Percentiles rank a stretch among this genome's conserved stretches.
phyloP scores from a whole-genome alignment of 202 grass and related monocot species.

The Elaeis oleifera region DNA sequence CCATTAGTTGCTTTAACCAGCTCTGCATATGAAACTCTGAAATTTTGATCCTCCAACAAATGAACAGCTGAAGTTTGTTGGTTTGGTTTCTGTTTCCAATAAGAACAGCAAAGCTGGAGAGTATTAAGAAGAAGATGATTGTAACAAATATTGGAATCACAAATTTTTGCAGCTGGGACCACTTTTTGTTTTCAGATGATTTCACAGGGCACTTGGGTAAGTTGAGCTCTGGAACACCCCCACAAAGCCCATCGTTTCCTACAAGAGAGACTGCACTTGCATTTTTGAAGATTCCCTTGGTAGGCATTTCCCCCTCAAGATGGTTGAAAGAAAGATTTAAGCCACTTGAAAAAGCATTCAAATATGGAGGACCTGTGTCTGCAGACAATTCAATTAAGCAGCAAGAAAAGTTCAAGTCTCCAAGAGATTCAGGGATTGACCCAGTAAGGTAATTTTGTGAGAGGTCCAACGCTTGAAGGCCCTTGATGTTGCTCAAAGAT shows the following conservation, averaged over 20 bases:
- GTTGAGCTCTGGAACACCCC: conserved; percentile 2
- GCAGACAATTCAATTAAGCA: background rate
- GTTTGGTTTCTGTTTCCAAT: background rate
- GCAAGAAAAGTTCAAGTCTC: background rate
- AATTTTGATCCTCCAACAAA: background rate
- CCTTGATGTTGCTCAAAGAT: no score
- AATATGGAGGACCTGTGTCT: no score
- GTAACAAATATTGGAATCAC: background rate
- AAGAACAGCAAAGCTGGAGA: background rate
- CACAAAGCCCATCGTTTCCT: conserved; percentile 29
- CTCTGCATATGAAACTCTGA: background rate
- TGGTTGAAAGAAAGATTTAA: conserved; percentile 29
- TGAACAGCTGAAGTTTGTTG: background rate
- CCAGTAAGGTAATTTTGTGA: no score
- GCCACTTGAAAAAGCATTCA: no score
- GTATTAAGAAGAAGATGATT: background rate
- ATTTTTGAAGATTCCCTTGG: conserved; percentile 28
- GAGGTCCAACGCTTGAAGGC: no score
- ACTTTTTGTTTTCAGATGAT: background rate
- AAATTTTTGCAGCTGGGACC: background rate
- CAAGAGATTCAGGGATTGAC: conserved; percentile 28
- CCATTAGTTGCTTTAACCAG: background rate
- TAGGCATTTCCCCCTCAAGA: conserved; percentile 27
- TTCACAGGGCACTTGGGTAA: background rate
- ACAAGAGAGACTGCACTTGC: background rate